These are phyloP conservation scores for Beverwykella pulmonaria DNA, from an alignment of 495 filamentous ascomycete genomes.

Conservation along the genomic window DNA sequence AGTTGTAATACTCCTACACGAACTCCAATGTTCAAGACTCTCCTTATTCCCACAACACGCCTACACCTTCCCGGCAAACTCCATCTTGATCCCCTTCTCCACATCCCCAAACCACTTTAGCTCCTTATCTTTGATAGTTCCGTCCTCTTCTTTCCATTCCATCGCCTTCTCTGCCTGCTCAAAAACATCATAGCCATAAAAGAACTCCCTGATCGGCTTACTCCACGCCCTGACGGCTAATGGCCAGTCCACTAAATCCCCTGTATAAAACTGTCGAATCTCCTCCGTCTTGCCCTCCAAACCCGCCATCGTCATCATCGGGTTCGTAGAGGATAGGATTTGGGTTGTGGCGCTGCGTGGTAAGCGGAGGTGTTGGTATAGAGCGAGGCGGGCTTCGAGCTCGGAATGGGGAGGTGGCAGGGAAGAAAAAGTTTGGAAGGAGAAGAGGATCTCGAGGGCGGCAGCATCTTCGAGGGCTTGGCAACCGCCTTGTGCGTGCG, in stretches of 20 bases:
- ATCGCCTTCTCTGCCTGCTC: slow-evolving; percentile 34
- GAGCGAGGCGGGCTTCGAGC: neutral
- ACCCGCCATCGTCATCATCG: slow-evolving; percentile 11
- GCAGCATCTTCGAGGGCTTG: slow-evolving; percentile 38
- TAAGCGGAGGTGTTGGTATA: slow-evolving; percentile 23
- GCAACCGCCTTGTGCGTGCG: slow-evolving; percentile 28
- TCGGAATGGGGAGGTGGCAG: neutral
- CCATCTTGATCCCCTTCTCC: neutral
- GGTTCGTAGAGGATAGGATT: slow-evolving; percentile 17
- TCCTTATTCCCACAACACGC: too few species aligned
- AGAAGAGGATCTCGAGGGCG: slow-evolving; percentile 36
- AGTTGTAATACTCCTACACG: too few species aligned
- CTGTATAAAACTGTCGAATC: slow-evolving; percentile 14
- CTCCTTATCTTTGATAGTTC: neutral
- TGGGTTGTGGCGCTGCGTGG: slow-evolving; percentile 32
- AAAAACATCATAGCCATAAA: slow-evolving; percentile 35
- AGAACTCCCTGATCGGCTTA: slow-evolving; percentile 24
- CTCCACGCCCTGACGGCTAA: slow-evolving; percentile 1
- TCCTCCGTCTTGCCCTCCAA: neutral
- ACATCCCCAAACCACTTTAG: slow-evolving; percentile 23
- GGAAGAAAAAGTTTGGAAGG: neutral
- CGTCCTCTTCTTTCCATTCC: neutral
- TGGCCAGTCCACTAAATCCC: slow-evolving; percentile 12
- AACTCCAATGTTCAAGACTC: too few species aligned
- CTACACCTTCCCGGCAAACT: slow-evolving; percentile 4